Conservation (phyloP, 352 stramenopile species). For the Thraustochytrium aureum region DNA sequence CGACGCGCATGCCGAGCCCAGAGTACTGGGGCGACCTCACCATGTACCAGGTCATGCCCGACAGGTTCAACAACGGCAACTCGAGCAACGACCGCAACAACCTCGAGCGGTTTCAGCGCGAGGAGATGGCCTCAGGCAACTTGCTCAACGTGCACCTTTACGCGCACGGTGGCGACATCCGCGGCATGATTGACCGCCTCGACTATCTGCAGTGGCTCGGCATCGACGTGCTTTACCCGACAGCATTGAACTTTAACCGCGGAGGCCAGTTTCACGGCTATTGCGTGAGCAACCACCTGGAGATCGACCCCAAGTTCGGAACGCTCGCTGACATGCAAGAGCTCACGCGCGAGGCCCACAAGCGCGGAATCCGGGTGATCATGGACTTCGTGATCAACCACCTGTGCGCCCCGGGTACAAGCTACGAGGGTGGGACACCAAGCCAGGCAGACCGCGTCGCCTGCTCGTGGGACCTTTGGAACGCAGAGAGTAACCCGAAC, state of each 20-base stretch:
- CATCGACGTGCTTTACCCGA: background rate
- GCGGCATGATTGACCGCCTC: conserved; percentile 5
- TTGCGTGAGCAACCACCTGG: conserved; percentile 6
- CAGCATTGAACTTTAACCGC: background rate
- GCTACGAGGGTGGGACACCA: background rate
- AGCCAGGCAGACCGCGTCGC: background rate
- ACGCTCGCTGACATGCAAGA: background rate
- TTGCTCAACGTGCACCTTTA: conserved; percentile 1
- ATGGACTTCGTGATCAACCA: conserved; percentile 18
- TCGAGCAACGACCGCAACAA: background rate
- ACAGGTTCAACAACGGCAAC: conserved; percentile 12
- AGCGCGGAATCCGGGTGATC: background rate
- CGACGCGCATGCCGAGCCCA: background rate
- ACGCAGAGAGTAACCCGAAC: background rate
- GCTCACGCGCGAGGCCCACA: background rate
- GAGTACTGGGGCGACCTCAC: conserved; percentile 11
- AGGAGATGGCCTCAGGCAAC: background rate
- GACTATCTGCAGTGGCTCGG: conserved; percentile 5
- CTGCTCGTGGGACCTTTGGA: background rate
- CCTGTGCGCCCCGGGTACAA: background rate
- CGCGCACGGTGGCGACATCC: background rate
- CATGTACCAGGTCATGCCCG: conserved; percentile 26
- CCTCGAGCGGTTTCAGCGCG: background rate
- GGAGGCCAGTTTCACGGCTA: conserved; percentile 1
- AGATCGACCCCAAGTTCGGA: conserved; percentile 21